These are phyloP conservation scores for Penicillium sp. DNA, from an alignment of 2,329 filamentous ascomycete species.

Conservation along the genomic window DNA sequence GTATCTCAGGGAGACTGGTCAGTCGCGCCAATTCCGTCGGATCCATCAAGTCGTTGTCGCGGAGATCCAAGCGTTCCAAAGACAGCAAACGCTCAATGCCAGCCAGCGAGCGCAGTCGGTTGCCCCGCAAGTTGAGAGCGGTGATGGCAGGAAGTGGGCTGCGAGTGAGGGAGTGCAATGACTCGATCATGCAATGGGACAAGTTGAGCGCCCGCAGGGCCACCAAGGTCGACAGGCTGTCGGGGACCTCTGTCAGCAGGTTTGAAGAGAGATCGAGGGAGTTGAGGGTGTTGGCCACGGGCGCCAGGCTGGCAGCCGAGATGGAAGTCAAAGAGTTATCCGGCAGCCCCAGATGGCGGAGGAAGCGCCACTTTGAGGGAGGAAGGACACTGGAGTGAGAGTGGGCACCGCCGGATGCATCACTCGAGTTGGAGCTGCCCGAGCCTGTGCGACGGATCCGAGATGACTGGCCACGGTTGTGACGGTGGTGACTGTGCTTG, in stretches of 20 bases:
- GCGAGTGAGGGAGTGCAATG: conserved; percentile 76
- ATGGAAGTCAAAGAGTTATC: conserved; percentile 87
- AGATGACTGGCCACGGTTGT: conserved; percentile 59
- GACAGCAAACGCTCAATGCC: conserved; percentile 85
- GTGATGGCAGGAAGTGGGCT: conserved; percentile 86
- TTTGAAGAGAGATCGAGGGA: conserved; percentile 91
- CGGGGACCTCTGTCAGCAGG: conserved; percentile 87
- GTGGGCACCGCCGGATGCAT: conserved; percentile 58
- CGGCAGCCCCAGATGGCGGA: conserved; percentile 83
- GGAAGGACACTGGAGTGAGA: conserved; percentile 68
- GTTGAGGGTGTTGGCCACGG: conserved; percentile 79
- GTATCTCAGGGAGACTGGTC: conserved; percentile 83
- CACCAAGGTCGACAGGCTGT: conserved; percentile 78
- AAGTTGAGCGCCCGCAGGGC: conserved; percentile 88
- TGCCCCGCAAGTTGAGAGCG: conserved; percentile 82
- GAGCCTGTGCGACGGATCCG: conserved; percentile 83
- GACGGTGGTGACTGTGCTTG: conserved; percentile 59
- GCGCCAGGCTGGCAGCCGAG: conserved; percentile 65
- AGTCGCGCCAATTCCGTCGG: conserved; percentile 83
- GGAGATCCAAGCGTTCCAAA: conserved; percentile 79
- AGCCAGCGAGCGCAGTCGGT: conserved; percentile 78
- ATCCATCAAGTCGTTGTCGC: conserved; percentile 87
- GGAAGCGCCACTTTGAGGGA: conserved; percentile 86
- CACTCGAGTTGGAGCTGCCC: conserved; percentile 82
- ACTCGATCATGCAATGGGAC: conserved; percentile 96